These are phyloP conservation scores for Aegle marmelos DNA, from an alignment of 345 rosid genomes.

Conservation along the genomic window DNA sequence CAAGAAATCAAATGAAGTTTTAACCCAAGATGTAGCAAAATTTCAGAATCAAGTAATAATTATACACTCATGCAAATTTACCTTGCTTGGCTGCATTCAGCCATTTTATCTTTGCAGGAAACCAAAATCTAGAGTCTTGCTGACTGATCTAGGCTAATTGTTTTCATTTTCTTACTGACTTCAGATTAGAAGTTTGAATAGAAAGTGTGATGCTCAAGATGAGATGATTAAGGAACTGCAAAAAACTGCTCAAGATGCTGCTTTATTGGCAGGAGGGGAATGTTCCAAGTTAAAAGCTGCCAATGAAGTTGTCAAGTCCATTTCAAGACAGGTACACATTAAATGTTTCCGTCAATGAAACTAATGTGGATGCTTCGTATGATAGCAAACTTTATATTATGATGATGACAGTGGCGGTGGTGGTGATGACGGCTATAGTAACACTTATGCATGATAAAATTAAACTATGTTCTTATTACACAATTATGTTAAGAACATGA, in stretches of 20 bases:
- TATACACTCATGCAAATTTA: slow-evolving; percentile 11
- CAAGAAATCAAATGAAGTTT: slow-evolving; percentile 72
- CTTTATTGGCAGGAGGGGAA: slow-evolving; percentile 43
- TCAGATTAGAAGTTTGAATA: slow-evolving; percentile 65
- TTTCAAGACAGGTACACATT: slow-evolving; percentile 54
- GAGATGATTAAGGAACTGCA: slow-evolving; percentile 53
- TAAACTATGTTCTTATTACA: not conserved
- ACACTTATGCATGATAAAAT: not conserved
- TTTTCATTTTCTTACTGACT: slow-evolving; percentile 11
- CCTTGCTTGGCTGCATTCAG: slow-evolving; percentile 11
- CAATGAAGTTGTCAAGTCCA: slow-evolving; percentile 53
- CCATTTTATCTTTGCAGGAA: slow-evolving; percentile 4
- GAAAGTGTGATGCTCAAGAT: slow-evolving; percentile 63
- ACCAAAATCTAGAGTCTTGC: not conserved
- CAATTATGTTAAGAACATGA: not conserved
- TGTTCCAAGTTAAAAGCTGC: slow-evolving; percentile 56
- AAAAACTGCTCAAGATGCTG: slow-evolving; percentile 45
- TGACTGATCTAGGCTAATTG: not conserved
- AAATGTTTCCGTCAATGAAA: not conserved
- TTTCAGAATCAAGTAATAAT: slow-evolving; percentile 63
- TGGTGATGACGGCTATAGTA: not conserved
- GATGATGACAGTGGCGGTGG: not conserved
- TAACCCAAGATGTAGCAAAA: slow-evolving; percentile 76
- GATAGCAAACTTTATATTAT: not conserved
- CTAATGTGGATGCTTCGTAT: not conserved